Conservation (phyloP, 441 rosid genomes). For the Erodium trifolium region DNA sequence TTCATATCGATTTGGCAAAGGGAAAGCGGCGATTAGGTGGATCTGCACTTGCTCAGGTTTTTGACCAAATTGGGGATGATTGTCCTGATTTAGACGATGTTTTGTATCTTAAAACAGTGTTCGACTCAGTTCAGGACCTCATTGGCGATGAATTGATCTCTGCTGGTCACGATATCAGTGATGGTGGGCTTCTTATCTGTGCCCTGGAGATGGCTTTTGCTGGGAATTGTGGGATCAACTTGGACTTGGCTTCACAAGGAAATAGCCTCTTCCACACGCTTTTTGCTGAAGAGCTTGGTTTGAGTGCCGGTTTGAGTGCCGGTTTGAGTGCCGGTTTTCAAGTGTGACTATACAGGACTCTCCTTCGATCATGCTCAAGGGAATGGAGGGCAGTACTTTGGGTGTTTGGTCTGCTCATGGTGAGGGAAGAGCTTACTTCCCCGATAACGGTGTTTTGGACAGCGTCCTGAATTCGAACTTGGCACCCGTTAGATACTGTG, state of each 20-base stretch:
- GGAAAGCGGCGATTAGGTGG: constrained; percentile 88
- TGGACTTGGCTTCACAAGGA: constrained; percentile 50
- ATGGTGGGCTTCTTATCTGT: constrained; percentile 73
- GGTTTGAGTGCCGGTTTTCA: constrained; percentile 87
- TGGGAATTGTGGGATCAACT: constrained; percentile 64
- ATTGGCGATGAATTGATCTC: constrained; percentile 48
- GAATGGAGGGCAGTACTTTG: constrained; percentile 86
- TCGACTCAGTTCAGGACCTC: constrained; percentile 68
- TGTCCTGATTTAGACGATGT: constrained; percentile 93
- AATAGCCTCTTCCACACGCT: constrained; percentile 62
- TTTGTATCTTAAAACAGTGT: constrained; percentile 56
- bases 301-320: constrained; percentile 91
- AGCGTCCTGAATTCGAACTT: constrained; percentile 54
- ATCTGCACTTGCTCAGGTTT: constrained; percentile 84
- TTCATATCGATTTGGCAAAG: constrained; percentile 79
- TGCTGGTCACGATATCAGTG: constrained; percentile 91
- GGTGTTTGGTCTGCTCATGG: constrained; percentile 99
- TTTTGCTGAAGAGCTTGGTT: constrained; percentile 83
- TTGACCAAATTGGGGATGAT: constrained; percentile 73
- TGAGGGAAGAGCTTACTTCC: constrained; percentile 92
- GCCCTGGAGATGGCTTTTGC: constrained; percentile 94
- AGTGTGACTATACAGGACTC: constrained; percentile 70
- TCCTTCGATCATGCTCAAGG: constrained; percentile 85
- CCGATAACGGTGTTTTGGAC: constrained; percentile 74
- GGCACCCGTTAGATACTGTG: constrained; percentile 82